A percentile compares a stretch with the other conserved stretches of the same genome.
These are phyloP conservation scores for Saraca asoca DNA, from an alignment of 331 rosid species.

Conservation along the genomic window DNA sequence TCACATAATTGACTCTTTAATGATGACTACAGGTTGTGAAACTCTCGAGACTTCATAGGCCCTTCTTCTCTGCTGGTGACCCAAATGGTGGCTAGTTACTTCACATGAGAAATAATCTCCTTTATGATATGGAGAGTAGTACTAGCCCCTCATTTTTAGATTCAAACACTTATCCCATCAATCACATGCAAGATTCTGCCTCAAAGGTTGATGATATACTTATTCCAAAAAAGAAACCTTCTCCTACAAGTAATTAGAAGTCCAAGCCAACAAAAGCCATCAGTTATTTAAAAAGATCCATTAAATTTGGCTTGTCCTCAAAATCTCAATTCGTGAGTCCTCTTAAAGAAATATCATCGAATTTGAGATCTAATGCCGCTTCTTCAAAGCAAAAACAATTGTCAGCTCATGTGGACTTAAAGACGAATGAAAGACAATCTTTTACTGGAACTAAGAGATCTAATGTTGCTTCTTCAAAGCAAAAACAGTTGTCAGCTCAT, in stretches of 20 bases:
- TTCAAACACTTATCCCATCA: constrained; percentile 57
- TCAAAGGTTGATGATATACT: constrained; percentile 23
- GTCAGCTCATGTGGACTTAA: constrained; percentile 50
- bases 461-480: no score
- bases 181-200: constrained; percentile 24
- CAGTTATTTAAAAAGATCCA: constrained; percentile 29
- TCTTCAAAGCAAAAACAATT: constrained; percentile 43
- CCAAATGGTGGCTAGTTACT: constrained; percentile 33
- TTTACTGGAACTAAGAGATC: no score
- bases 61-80: constrained; percentile 55
- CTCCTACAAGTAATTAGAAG: constrained; percentile 34
- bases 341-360: constrained; percentile 48
- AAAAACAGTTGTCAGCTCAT: no score
- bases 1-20: background rate
- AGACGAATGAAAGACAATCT: no score
- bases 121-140: constrained; percentile 79
- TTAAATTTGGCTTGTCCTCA: constrained; percentile 32
- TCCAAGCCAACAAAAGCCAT: constrained; percentile 34
- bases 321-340: constrained; percentile 52
- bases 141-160: constrained; percentile 84
- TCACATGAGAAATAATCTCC: constrained; percentile 69
- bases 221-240: constrained; percentile 22
- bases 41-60: constrained; percentile 70
- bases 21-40: constrained; percentile 65
- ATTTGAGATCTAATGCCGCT: constrained; percentile 35